These are phyloP conservation scores for Auricularia heimuer DNA, from an alignment of 768 basidiomycete genomes.

Conservation along the genomic window DNA sequence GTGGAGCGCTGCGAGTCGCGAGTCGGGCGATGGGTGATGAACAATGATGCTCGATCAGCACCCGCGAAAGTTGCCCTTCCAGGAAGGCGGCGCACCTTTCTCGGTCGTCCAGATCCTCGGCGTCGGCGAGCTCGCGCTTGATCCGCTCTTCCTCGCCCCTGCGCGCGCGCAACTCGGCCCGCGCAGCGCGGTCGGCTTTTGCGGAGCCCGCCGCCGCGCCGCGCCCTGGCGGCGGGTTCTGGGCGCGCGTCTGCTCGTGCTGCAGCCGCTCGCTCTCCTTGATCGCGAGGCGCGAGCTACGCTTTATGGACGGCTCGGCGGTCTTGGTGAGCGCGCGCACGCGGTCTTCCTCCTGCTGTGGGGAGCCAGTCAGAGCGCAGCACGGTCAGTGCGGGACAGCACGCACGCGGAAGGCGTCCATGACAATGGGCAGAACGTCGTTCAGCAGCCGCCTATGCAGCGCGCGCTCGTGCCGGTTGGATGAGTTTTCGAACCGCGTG, in stretches of 20 bases:
- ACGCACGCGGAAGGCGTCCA: constrained; percentile 53
- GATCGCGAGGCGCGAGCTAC: constrained; percentile 79
- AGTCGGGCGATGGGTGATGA: background rate
- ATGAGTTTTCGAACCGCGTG: constrained; percentile 63
- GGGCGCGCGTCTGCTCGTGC: constrained; percentile 43
- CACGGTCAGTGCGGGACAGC: too few species aligned
- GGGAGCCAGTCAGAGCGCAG: background rate
- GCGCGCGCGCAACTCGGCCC: constrained; percentile 31
- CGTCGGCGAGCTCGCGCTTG: constrained; percentile 19
- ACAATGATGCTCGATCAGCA: background rate
- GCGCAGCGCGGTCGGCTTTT: constrained; percentile 52
- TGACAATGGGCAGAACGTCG: constrained; percentile 61
- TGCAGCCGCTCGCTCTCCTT: constrained; percentile 75
- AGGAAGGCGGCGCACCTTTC: background rate
- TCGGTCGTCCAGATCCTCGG: constrained; percentile 3
- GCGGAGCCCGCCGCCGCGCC: constrained; percentile 45
- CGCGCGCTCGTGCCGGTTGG: constrained; percentile 72
- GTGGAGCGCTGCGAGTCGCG: background rate
- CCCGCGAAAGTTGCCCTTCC: background rate
- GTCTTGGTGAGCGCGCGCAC: background rate
- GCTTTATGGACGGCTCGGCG: constrained; percentile 34
- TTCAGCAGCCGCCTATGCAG: constrained; percentile 60
- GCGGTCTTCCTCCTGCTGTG: background rate
- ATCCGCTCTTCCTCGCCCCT: constrained; percentile 30
- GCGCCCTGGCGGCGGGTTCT: constrained; percentile 14